Evolutionary conservation across 2,329 filamentous ascomycete genomes (phyloP).

Genomic region (Trichoderma guizhouense): DNA sequence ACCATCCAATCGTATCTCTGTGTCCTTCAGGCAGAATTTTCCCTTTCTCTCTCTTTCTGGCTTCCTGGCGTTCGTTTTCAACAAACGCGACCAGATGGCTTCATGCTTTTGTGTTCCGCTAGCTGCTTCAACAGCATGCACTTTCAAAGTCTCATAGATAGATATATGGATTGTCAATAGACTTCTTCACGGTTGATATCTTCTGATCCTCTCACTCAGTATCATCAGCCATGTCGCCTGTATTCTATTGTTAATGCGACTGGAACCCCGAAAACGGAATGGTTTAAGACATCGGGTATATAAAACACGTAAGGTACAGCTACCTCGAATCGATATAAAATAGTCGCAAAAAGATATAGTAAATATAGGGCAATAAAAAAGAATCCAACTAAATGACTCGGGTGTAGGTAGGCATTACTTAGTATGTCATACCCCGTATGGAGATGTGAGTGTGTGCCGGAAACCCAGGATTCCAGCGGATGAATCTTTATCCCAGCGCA

Average conservation of each 20-base stretch:
- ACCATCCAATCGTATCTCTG: not conserved
- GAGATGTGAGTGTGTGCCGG: not conserved
- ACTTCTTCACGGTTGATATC: not conserved
- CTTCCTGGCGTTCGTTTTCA: not conserved
- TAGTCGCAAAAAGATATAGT: not conserved
- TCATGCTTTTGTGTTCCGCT: not conserved
- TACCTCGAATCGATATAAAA: not conserved
- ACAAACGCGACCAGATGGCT: not conserved
- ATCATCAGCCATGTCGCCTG: not conserved
- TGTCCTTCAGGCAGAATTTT: not conserved
- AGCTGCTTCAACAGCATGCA: not conserved
- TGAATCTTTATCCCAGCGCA: conserved; percentile 1
- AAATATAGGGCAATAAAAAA: not conserved
- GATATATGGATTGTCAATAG: not conserved
- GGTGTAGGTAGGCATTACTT: not conserved
- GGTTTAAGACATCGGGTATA: not conserved
- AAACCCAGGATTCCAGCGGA: not conserved
- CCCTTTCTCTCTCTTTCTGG: not conserved
- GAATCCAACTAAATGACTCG: not conserved
- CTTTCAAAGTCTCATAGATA: not conserved
- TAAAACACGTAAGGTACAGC: not conserved
- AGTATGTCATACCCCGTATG: not conserved
- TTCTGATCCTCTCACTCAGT: not conserved
- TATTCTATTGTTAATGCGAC: not conserved
- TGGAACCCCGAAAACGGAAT: not conserved